Evolutionary conservation across 441 rosid genomes (phyloP).

Genomic region (Jatropha podagrica): DNA sequence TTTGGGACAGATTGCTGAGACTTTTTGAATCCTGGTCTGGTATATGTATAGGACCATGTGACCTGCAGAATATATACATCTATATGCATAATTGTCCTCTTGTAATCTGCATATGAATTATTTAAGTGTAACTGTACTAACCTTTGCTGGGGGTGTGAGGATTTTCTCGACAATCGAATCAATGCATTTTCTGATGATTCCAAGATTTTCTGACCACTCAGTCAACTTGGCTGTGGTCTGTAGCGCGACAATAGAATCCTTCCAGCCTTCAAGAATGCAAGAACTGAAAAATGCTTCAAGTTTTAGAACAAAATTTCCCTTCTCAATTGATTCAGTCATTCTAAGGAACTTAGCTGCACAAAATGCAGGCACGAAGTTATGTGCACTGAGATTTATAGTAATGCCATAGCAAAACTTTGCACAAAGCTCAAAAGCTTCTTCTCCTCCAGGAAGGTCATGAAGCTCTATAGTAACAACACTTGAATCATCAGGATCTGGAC

Average conservation of each 20-base stretch:
- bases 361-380: constrained; percentile 77
- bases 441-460: constrained; percentile 92
- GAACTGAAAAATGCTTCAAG: constrained; percentile 91
- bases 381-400: constrained; percentile 78
- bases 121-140: constrained; percentile 17
- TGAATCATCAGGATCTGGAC: constrained; percentile 49
- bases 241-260: constrained; percentile 75
- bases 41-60: constrained; percentile 91
- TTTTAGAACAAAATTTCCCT: constrained; percentile 74
- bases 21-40: constrained; percentile 73
- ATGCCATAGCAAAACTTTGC: constrained; percentile 97
- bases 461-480: constrained; percentile 60
- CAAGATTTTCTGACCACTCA: constrained; percentile 91
- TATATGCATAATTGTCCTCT: constrained; percentile 1
- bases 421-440: constrained; percentile 89
- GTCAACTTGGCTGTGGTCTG: constrained; percentile 68
- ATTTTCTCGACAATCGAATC: constrained; percentile 86
- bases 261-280: constrained; percentile 96
- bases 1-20: constrained; percentile 69
- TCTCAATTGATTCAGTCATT: constrained; percentile 83
- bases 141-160: constrained; percentile 72
- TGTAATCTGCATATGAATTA: background rate
- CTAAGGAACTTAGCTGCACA: constrained; percentile 92
- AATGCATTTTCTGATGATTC: constrained; percentile 78
- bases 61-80: constrained; percentile 45